phyloP scores from a whole-genome alignment of 805 yeast genomes.

The Wickerhamomyces bovis region DNA sequence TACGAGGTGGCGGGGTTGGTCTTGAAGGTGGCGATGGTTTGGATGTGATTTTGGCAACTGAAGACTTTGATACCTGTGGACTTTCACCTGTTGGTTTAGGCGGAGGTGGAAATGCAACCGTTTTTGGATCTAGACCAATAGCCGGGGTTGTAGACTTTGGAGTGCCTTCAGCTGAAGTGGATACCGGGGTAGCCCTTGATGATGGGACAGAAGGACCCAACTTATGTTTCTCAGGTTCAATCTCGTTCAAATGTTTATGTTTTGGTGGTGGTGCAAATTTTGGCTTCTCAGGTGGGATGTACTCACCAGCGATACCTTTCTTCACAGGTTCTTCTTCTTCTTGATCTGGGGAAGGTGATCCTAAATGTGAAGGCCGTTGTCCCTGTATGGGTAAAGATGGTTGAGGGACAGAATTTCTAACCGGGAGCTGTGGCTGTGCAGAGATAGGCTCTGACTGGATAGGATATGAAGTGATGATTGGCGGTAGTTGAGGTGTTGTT shows the following conservation, averaged over 20 bases:
- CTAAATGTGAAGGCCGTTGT: neutral
- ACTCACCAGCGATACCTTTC: slow-evolving; percentile 29
- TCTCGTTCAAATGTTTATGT: slow-evolving; percentile 11
- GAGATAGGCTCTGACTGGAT: neutral
- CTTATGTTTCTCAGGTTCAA: neutral
- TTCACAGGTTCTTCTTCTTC: slow-evolving; percentile 11
- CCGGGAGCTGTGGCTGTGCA: neutral
- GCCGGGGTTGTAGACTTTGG: slow-evolving; percentile 5
- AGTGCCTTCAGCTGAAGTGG: neutral
- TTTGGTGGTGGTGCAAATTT: slow-evolving; percentile 30
- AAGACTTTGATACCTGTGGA: neutral
- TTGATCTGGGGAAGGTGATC: neutral
- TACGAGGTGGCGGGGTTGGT: neutral
- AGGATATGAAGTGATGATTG: neutral
- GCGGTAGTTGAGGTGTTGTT: slow-evolving; percentile 1
- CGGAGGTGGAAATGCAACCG: slow-evolving; percentile 12
- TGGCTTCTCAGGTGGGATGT: slow-evolving; percentile 27
- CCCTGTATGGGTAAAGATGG: neutral
- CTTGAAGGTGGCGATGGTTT: slow-evolving; percentile 1
- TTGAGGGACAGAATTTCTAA: neutral
- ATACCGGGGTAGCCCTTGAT: neutral
- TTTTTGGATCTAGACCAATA: slow-evolving; percentile 4
- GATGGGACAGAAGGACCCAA: neutral
- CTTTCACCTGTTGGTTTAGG: slow-evolving; percentile 15
- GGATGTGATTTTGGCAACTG: neutral